Evolutionary conservation across 805 yeast genomes (phyloP).

Genomic region (Sugiyamaella chiloensis): DNA sequence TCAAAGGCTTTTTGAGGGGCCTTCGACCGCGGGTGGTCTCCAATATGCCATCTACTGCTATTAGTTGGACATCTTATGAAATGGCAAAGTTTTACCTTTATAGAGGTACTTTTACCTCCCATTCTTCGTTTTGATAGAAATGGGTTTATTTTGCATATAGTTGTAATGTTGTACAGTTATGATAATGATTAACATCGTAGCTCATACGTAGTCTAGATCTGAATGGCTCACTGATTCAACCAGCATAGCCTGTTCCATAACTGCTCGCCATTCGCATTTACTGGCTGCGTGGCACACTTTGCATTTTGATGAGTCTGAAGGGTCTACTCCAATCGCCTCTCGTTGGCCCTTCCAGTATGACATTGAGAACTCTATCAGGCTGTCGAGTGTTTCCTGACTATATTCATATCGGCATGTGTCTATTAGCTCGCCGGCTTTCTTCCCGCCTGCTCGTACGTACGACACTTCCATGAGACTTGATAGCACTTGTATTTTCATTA

Average conservation of each 20-base stretch:
- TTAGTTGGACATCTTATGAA: constrained; percentile 96
- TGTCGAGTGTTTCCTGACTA: constrained; percentile 13
- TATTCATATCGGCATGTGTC: constrained; percentile 18
- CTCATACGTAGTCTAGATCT: no score
- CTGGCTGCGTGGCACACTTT: constrained; percentile 14
- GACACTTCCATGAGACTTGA: constrained; percentile 16
- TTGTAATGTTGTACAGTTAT: no score
- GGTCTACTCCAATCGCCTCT: constrained; percentile 22
- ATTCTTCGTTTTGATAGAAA: no score
- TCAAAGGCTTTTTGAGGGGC: constrained; percentile 75
- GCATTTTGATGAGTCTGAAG: constrained; percentile 22
- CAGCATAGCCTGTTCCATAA: constrained; percentile 8
- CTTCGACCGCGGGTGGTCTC: constrained; percentile 86
- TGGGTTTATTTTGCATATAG: no score
- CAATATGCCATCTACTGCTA: constrained; percentile 94
- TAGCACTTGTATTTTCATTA: background rate
- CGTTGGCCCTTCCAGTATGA: constrained; percentile 27
- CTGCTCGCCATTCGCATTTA: constrained; percentile 21
- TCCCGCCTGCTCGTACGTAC: constrained; percentile 12
- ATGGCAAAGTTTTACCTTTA: constrained; percentile 78
- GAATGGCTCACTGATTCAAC: no score
- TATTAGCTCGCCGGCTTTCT: constrained; percentile 10
- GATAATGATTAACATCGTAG: no score
- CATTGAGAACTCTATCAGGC: constrained; percentile 21
- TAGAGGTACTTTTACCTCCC: constrained; percentile 2